These are phyloP conservation scores for Nakataea oryzae DNA, from an alignment of 2,329 filamentous ascomycete genomes.

Conservation along the genomic window DNA sequence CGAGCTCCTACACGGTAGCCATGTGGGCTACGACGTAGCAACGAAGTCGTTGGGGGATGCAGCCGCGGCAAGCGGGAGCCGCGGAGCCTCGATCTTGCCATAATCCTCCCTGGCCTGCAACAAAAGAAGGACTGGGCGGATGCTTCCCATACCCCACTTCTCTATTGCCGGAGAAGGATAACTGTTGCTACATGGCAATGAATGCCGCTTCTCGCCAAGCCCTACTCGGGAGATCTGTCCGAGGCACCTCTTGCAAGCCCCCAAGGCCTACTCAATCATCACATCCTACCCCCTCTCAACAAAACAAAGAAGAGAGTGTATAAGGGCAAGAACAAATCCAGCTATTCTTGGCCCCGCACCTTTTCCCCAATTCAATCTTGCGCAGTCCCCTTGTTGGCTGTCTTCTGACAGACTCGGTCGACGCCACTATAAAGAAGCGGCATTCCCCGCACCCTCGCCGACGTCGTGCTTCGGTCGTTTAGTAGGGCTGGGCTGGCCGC, in stretches of 20 bases:
- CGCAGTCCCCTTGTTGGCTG: not conserved
- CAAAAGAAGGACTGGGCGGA: not conserved
- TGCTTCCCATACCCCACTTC: not conserved
- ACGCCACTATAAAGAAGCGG: not conserved
- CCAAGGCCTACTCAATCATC: not conserved
- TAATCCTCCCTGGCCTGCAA: not conserved
- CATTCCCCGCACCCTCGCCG: constrained; percentile 5
- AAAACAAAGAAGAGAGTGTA: not conserved
- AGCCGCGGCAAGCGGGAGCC: not conserved
- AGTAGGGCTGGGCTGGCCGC: constrained; percentile 22
- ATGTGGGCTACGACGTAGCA: not conserved
- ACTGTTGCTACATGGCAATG: not conserved
- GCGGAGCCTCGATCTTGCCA: not conserved
- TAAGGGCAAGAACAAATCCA: not conserved
- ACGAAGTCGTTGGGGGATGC: not conserved
- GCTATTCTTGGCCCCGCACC: not conserved
- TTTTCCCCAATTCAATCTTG: not conserved
- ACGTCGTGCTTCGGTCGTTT: constrained; percentile 43
- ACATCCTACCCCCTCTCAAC: not conserved
- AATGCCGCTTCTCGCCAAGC: not conserved
- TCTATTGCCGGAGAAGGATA: not conserved
- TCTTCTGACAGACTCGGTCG: not conserved
- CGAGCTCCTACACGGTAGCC: not conserved
- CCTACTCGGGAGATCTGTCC: not conserved
- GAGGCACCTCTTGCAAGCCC: not conserved